Percentiles rank a stretch among this genome's conserved stretches.
Evolutionary conservation across 345 rosid species (phyloP).

Genomic region (Syzygium grande): DNA sequence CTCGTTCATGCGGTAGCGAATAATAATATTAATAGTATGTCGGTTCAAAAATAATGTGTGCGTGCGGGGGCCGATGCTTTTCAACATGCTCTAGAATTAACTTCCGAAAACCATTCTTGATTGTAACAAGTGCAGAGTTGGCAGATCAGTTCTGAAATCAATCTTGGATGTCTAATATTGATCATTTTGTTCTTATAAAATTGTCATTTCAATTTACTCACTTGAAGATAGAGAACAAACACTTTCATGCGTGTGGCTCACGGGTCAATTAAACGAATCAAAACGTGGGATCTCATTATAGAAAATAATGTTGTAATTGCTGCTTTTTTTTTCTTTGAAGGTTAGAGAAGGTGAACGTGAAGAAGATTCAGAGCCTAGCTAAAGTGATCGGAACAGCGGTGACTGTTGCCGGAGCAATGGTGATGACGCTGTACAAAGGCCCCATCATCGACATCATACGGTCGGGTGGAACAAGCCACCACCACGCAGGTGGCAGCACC

Average conservation of each 20-base stretch:
- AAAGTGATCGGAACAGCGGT: slow-evolving; percentile 68
- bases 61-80: not conserved
- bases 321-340: slow-evolving; percentile 8
- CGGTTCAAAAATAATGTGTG: not conserved
- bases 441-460: slow-evolving; percentile 49
- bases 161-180: not conserved
- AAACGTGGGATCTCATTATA: not conserved
- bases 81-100: not conserved
- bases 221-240: not conserved
- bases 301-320: not conserved
- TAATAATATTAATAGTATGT: not conserved
- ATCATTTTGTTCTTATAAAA: not conserved
- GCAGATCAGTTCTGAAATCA: not conserved
- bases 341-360: slow-evolving; percentile 58
- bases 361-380: slow-evolving; percentile 55
- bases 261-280: not conserved
- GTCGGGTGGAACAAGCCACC: slow-evolving; percentile 22
- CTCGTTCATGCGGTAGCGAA: not conserved
- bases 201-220: not conserved
- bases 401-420: slow-evolving; percentile 82
- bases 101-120: not conserved
- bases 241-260: not conserved
- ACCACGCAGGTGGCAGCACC: slow-evolving; percentile 7
- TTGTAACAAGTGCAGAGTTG: not conserved
- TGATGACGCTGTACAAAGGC: slow-evolving; percentile 90